phyloP scores from a whole-genome alignment of 2,329 filamentous ascomycete species.

The Capronia americana region DNA sequence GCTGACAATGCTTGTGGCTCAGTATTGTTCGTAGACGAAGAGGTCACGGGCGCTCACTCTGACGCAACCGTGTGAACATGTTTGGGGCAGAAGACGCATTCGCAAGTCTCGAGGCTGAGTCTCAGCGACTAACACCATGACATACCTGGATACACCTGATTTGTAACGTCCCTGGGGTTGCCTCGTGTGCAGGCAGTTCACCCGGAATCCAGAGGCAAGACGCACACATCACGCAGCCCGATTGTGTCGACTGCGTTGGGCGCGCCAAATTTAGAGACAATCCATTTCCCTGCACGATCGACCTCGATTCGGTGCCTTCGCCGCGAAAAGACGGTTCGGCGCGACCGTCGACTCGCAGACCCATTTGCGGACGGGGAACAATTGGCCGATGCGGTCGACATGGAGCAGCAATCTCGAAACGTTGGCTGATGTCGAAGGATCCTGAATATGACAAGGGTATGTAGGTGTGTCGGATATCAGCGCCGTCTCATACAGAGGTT shows the following conservation, averaged over 20 bases:
- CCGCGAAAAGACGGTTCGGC: conserved; percentile 14
- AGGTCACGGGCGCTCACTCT: background rate
- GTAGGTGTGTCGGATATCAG: conserved; percentile 19
- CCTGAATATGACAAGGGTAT: background rate
- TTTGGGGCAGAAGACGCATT: background rate
- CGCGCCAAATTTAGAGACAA: conserved; percentile 18
- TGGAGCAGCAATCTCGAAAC: conserved; percentile 13
- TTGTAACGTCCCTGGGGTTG: background rate
- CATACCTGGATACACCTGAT: background rate
- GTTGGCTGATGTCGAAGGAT: conserved; percentile 3
- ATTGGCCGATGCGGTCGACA: conserved; percentile 4
- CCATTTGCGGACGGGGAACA: conserved; percentile 3
- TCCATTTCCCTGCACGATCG: background rate
- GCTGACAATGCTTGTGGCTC: background rate
- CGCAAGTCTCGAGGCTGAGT: conserved; percentile 27
- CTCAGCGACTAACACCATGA: background rate
- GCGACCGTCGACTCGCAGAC: conserved; percentile 8
- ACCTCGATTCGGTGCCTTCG: background rate
- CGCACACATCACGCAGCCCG: background rate
- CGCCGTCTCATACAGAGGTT: conserved; percentile 11
- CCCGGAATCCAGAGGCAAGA: background rate
- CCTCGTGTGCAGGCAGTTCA: background rate
- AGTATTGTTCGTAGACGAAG: background rate
- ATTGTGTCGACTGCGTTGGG: background rate
- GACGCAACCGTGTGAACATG: background rate